Conservation (phyloP, 2,329 filamentous ascomycete species). For the Sarocladium strictum region DNA sequence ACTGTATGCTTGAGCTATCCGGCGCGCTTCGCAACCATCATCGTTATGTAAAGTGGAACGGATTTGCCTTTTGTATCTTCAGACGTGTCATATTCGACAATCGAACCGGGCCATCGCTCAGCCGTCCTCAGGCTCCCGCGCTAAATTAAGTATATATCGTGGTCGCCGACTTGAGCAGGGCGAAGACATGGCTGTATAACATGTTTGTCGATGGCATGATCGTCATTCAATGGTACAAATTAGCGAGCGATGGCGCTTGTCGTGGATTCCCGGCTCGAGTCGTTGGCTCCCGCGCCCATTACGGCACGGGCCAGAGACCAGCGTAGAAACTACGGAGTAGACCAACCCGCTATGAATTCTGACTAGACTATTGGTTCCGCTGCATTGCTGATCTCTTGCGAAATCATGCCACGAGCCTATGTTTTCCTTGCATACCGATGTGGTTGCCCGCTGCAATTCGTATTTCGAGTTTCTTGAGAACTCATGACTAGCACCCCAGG, state of each 20-base stretch:
- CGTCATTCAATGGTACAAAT: neutral
- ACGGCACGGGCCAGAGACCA: neutral
- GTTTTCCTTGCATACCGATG: neutral
- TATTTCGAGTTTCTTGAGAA: too few species aligned
- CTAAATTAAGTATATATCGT: neutral
- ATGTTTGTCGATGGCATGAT: neutral
- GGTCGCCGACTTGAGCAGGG: neutral
- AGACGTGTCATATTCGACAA: neutral
- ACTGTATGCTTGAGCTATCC: neutral
- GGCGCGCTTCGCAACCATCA: neutral
- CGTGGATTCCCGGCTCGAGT: neutral
- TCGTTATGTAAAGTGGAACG: neutral
- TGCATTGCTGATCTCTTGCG: neutral
- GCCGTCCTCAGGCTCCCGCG: neutral
- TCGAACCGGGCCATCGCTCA: neutral
- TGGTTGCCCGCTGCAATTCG: too few species aligned
- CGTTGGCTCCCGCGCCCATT: neutral
- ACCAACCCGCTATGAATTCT: too few species aligned
- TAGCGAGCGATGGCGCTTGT: neutral
- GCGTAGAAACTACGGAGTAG: too few species aligned
- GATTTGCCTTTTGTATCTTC: too few species aligned
- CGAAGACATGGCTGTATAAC: too few species aligned
- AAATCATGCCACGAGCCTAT: neutral
- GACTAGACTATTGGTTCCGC: too few species aligned
- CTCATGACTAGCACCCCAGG: neutral